Percentiles rank a stretch among this genome's conserved stretches.
These are phyloP conservation scores for Euphorbia tirucalli DNA, from an alignment of 345 rosid genomes.

Conservation along the genomic window DNA sequence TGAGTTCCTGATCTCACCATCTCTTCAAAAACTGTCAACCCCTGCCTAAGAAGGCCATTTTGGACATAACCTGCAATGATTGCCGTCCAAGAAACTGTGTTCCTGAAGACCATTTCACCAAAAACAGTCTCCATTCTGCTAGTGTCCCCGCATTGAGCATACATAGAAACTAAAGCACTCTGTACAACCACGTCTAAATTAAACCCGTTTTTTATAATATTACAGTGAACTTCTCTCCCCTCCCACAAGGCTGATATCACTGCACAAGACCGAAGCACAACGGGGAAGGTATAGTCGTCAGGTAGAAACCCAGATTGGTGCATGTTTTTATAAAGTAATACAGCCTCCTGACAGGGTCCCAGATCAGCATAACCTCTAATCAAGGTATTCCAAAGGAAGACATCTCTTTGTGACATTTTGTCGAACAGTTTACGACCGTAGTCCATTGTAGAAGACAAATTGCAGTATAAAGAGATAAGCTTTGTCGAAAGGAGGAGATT, in stretches of 20 bases:
- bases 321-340: constrained; percentile 3
- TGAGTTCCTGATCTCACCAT: constrained; percentile 9
- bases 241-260: background rate
- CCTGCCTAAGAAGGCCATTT: constrained; percentile 7
- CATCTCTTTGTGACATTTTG: constrained; percentile 11
- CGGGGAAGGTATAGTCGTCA: constrained; percentile 3
- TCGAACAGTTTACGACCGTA: constrained; percentile 7
- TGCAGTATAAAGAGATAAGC: background rate
- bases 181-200: background rate
- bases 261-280: background rate
- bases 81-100: constrained; percentile 7
- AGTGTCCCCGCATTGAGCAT: constrained; percentile 7
- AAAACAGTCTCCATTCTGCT: background rate
- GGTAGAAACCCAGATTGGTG: background rate
- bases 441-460: constrained; percentile 1
- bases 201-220: constrained; percentile 5
- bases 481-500: constrained; percentile 8
- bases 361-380: constrained; percentile 11
- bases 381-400: constrained; percentile 11
- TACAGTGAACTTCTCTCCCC: constrained; percentile 12
- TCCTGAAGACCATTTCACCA: constrained; percentile 4
- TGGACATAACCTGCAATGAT: constrained; percentile 9
- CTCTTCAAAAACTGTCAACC: constrained; percentile 2
- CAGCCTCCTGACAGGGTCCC: constrained; percentile 8
- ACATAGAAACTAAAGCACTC: constrained; percentile 9